Conservation (phyloP, 176 grass and related monocot species). For the Oryza nivara region DNA sequence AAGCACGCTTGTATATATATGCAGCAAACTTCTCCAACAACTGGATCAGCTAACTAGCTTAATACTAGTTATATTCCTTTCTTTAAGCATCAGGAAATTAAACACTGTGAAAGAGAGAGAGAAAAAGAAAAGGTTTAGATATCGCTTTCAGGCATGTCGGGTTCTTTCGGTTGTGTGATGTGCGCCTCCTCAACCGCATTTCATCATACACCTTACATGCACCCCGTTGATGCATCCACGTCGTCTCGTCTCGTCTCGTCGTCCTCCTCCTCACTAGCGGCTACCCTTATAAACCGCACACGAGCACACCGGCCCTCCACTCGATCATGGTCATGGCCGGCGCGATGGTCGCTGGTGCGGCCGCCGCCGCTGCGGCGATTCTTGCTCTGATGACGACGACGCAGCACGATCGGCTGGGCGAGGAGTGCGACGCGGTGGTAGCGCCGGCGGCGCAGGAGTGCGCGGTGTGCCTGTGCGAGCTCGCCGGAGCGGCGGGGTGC, state of each 20-base stretch:
- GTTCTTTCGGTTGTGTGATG: constrained; percentile 40
- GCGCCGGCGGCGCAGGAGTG: neutral
- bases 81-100: constrained; percentile 40
- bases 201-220: too few species aligned
- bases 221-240: constrained; percentile 40
- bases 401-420: neutral
- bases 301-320: too few species aligned
- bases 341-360: constrained; percentile 13
- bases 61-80: neutral
- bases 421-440: neutral
- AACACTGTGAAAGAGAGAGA: too few species aligned
- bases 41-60: constrained; percentile 23
- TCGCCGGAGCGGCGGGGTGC: neutral
- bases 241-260: neutral
- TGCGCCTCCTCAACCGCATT: constrained; percentile 40
- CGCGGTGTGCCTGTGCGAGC: constrained; percentile 51
- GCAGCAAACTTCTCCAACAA: constrained; percentile 25
- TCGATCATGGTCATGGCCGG: neutral
- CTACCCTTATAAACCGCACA: constrained; percentile 22
- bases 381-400: neutral
- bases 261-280: too few species aligned
- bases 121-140: neutral
- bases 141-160: constrained; percentile 44
- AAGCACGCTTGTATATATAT: neutral
- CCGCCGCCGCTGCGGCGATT: constrained; percentile 8